Evolutionary conservation across 768 basidiomycete species (phyloP).

Genomic region (Pulveroboletus sp.): DNA sequence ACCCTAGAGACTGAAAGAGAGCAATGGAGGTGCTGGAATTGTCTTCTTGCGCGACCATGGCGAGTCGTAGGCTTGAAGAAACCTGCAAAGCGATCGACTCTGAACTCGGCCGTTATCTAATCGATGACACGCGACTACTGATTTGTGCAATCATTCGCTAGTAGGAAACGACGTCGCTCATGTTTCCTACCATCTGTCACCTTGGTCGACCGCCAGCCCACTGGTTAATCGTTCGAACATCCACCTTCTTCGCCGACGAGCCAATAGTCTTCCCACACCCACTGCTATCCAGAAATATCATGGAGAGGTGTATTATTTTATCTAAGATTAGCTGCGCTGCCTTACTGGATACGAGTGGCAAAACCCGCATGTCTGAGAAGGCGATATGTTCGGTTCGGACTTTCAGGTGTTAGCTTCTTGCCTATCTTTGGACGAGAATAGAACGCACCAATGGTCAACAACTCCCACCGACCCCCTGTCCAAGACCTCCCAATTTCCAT

Average conservation of each 20-base stretch:
- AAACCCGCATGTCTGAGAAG: slow-evolving; percentile 28
- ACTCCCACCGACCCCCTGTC: slow-evolving; percentile 40
- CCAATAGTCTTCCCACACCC: neutral
- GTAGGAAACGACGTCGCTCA: slow-evolving; percentile 22
- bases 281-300: slow-evolving; percentile 22
- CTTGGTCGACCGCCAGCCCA: slow-evolving; percentile 22
- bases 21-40: slow-evolving; percentile 11
- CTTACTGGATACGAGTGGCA: slow-evolving; percentile 20
- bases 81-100: neutral
- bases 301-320: slow-evolving; percentile 18
- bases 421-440: neutral
- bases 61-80: neutral
- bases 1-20: slow-evolving; percentile 73
- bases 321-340: slow-evolving; percentile 18
- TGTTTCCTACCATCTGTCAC: slow-evolving; percentile 19
- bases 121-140: neutral
- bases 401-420: neutral
- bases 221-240: slow-evolving; percentile 18
- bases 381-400: slow-evolving; percentile 23
- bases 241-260: slow-evolving; percentile 17
- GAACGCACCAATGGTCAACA: slow-evolving; percentile 48
- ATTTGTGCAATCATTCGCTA: neutral
- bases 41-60: slow-evolving; percentile 17
- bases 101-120: slow-evolving; percentile 18
- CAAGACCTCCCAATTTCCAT: slow-evolving; percentile 50